A percentile compares a stretch with the other conserved stretches of the same genome.
These are phyloP conservation scores for Lachnellula arida DNA, from an alignment of 2,329 filamentous ascomycete genomes.

Conservation along the genomic window DNA sequence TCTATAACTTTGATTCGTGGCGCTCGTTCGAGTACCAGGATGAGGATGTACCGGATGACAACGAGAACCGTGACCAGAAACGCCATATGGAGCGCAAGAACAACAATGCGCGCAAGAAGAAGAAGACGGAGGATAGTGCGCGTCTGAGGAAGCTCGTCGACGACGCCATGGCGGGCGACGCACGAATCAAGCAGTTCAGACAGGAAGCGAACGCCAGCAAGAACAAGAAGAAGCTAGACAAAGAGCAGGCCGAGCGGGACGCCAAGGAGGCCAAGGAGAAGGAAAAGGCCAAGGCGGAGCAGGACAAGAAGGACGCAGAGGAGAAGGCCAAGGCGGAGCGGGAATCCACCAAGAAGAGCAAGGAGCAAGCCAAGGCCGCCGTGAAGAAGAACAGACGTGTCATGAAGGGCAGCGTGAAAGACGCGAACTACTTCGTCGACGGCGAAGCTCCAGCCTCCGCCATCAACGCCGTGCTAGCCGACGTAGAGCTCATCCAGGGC, in stretches of 20 bases:
- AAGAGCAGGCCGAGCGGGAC: conserved; percentile 86
- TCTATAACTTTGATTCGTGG: conserved; percentile 99
- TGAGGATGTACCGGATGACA: conserved; percentile 97
- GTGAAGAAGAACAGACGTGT: conserved; percentile 99
- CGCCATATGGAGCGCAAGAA: conserved; percentile 98
- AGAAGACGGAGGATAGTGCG: conserved; percentile 95
- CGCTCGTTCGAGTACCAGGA: conserved; percentile 96
- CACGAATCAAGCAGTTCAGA: conserved; percentile 96
- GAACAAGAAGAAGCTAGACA: conserved; percentile 90
- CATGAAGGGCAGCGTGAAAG: conserved; percentile 88
- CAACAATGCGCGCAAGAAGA: conserved; percentile 95
- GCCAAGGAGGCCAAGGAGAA: conserved; percentile 79
- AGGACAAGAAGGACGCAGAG: conserved; percentile 77
- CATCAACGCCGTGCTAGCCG: conserved; percentile 77
- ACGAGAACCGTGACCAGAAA: conserved; percentile 98
- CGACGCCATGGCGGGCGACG: conserved; percentile 76
- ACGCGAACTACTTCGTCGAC: conserved; percentile 89
- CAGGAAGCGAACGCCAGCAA: conserved; percentile 88
- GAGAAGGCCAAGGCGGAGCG: conserved; percentile 79
- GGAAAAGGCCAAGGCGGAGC: conserved; percentile 79
- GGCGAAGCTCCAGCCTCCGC: conserved; percentile 69
- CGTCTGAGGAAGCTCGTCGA: conserved; percentile 89
- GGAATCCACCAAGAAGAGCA: conserved; percentile 87
- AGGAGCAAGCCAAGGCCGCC: conserved; percentile 97
- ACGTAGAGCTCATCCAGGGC: conserved; percentile 80